phyloP scores from a whole-genome alignment of 1,284 basidiomycete genomes.

The Takashimella tepidaria region DNA sequence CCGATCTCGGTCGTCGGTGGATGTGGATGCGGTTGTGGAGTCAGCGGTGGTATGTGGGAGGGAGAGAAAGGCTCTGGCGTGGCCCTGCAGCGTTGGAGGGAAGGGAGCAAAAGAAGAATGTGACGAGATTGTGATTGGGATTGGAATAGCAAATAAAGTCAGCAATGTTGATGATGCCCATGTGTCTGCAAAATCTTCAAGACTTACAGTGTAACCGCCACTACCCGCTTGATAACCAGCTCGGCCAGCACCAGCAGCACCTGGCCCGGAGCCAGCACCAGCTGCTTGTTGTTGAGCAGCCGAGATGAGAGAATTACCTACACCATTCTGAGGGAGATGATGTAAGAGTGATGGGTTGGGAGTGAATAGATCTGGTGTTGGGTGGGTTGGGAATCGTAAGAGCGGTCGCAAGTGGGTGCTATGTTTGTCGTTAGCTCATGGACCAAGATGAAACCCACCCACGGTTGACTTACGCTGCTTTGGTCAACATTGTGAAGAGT shows the following conservation, averaged over 20 bases:
- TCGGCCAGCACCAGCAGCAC: slow-evolving; percentile 30
- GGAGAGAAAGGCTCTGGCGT: slow-evolving; percentile 41
- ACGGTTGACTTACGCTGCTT: slow-evolving; percentile 38
- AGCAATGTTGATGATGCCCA: too few relatives aligned
- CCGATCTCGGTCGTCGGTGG: slow-evolving; percentile 20
- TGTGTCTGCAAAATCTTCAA: not conserved
- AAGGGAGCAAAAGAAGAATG: too few relatives aligned
- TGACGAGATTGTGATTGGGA: too few relatives aligned
- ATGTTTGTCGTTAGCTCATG: slow-evolving; percentile 1
- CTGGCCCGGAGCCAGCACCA: slow-evolving; percentile 16
- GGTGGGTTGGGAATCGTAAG: slow-evolving; percentile 28
- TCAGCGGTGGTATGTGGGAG: slow-evolving; percentile 32
- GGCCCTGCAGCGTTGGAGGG: slow-evolving; percentile 18
- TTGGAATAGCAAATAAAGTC: too few relatives aligned
- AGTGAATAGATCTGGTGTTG: slow-evolving; percentile 44
- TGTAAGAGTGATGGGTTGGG: slow-evolving; percentile 47
- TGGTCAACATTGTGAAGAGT: slow-evolving; percentile 38
- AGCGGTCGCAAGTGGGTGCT: slow-evolving; percentile 46
- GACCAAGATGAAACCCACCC: not conserved
- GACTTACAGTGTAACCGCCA: slow-evolving; percentile 40
- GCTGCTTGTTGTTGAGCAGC: slow-evolving; percentile 21
- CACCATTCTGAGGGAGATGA: slow-evolving; percentile 34
- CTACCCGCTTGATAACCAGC: slow-evolving; percentile 34
- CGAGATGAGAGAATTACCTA: slow-evolving; percentile 19
- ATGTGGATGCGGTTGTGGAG: slow-evolving; percentile 16